Evolutionary conservation across 176 grass and related monocot genomes (phyloP).

Genomic region (Triticum turgidum): DNA sequence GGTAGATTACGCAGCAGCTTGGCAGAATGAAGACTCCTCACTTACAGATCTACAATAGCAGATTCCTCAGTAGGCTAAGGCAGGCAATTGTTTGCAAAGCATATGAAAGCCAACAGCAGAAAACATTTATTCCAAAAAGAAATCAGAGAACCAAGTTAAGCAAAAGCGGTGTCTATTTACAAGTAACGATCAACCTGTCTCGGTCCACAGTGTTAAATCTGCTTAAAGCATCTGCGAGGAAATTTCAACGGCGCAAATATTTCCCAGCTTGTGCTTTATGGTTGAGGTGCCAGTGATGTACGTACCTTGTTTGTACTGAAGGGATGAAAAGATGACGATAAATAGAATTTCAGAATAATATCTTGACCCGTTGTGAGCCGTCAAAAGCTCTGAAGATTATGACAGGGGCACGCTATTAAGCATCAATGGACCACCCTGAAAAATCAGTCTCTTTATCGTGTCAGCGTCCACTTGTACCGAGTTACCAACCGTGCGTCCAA

Average conservation of each 20-base stretch:
- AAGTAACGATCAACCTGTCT: not conserved
- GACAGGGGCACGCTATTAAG: not conserved
- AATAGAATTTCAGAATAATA: not conserved
- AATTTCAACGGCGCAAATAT: not conserved
- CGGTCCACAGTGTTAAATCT: constrained; percentile 2
- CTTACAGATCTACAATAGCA: not conserved
- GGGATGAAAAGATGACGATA: not conserved
- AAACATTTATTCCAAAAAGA: not conserved
- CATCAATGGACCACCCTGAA: not conserved
- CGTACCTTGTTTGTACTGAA: not conserved
- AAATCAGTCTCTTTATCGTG: not conserved
- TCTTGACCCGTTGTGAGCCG: not conserved
- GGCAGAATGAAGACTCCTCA: not conserved
- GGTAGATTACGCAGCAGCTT: not conserved
- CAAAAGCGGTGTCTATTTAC: not conserved
- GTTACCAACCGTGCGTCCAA: not conserved
- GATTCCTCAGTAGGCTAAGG: not conserved
- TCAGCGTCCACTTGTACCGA: not conserved
- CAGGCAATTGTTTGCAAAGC: not conserved
- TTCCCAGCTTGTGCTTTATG: constrained; percentile 8
- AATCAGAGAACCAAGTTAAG: not conserved
- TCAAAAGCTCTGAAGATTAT: constrained; percentile 1
- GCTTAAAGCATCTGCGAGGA: not conserved
- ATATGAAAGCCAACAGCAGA: not conserved
- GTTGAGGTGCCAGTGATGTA: constrained; percentile 3